Evolutionary conservation across 169 alveolate species (phyloP).

Genomic region (Theileria sp.): DNA sequence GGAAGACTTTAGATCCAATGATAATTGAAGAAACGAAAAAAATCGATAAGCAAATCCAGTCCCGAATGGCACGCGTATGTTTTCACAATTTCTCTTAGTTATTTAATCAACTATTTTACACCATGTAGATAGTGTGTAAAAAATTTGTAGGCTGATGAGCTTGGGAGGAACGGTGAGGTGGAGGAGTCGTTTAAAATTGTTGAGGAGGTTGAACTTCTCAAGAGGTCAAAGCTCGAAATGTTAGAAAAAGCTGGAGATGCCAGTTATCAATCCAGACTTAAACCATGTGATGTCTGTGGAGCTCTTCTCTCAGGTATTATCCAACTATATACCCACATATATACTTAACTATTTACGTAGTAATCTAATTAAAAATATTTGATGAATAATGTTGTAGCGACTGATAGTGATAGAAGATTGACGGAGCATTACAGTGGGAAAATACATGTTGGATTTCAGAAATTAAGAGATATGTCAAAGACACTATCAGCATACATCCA

Average conservation of each 20-base stretch:
- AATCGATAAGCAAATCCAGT: constrained; percentile 55
- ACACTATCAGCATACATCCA: constrained; percentile 43
- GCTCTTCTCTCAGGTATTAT: constrained; percentile 76
- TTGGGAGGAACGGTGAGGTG: constrained; percentile 74
- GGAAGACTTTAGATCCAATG: constrained; percentile 47
- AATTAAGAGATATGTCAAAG: constrained; percentile 70
- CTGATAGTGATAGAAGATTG: constrained; percentile 75
- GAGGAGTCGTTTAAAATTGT: constrained; percentile 73
- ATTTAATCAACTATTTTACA: background rate
- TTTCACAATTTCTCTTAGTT: background rate
- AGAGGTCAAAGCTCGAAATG: constrained; percentile 71
- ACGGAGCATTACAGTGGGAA: constrained; percentile 80
- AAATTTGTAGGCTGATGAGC: constrained; percentile 45
- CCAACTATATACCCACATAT: background rate
- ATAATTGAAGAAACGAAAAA: constrained; percentile 54
- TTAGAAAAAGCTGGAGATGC: constrained; percentile 75
- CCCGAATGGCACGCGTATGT: constrained; percentile 55
- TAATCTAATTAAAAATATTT: too few species aligned
- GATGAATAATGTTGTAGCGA: constrained; percentile 25
- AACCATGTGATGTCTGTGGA: constrained; percentile 84
- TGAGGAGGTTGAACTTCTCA: constrained; percentile 72
- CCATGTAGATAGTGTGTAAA: background rate
- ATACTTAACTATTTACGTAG: too few species aligned
- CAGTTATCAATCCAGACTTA: constrained; percentile 71
- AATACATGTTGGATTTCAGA: constrained; percentile 79